These are phyloP conservation scores for Candida tetrigidarum DNA, from an alignment of 1,139 yeast genomes.

Conservation along the genomic window DNA sequence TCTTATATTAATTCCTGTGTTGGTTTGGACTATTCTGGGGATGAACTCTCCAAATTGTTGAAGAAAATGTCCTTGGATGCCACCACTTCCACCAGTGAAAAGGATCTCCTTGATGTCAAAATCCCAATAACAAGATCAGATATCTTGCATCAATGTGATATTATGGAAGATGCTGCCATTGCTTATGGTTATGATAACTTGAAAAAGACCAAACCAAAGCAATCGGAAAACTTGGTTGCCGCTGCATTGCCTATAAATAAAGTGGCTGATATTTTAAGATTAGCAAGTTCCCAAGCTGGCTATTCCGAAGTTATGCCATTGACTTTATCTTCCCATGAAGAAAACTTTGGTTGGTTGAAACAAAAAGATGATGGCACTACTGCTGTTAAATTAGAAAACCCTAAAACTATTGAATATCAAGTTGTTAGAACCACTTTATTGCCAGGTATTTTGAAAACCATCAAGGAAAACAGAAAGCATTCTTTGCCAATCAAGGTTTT, in stretches of 20 bases:
- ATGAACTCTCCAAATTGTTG: slow-evolving; percentile 70
- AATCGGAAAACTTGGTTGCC: slow-evolving; percentile 77
- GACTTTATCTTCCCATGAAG: slow-evolving; percentile 95
- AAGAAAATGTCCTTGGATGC: slow-evolving; percentile 84
- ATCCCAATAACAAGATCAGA: slow-evolving; percentile 97
- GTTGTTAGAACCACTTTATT: slow-evolving; percentile 94
- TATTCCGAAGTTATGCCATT: slow-evolving; percentile 97
- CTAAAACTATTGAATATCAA: slow-evolving; percentile 96
- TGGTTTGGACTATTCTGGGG: slow-evolving; percentile 73
- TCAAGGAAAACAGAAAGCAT: slow-evolving; percentile 95
- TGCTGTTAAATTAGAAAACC: slow-evolving; percentile 93
- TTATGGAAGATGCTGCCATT: slow-evolving; percentile 98
- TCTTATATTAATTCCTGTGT: slow-evolving; percentile 90
- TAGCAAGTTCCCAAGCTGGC: slow-evolving; percentile 93
- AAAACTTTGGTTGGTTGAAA: slow-evolving; percentile 87
- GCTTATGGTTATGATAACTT: slow-evolving; percentile 95
- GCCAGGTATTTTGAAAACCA: slow-evolving; percentile 95
- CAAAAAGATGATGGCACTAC: slow-evolving; percentile 69
- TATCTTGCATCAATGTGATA: slow-evolving; percentile 95
- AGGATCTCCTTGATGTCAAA: slow-evolving; percentile 63
- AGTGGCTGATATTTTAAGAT: slow-evolving; percentile 86
- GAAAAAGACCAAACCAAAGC: slow-evolving; percentile 75
- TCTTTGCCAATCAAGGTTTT: slow-evolving; percentile 93
- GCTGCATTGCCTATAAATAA: slow-evolving; percentile 90
- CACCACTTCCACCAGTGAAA: slow-evolving; percentile 49